Conservation (phyloP, 768 basidiomycete species). For the Hygrophorus pudorinus region DNA sequence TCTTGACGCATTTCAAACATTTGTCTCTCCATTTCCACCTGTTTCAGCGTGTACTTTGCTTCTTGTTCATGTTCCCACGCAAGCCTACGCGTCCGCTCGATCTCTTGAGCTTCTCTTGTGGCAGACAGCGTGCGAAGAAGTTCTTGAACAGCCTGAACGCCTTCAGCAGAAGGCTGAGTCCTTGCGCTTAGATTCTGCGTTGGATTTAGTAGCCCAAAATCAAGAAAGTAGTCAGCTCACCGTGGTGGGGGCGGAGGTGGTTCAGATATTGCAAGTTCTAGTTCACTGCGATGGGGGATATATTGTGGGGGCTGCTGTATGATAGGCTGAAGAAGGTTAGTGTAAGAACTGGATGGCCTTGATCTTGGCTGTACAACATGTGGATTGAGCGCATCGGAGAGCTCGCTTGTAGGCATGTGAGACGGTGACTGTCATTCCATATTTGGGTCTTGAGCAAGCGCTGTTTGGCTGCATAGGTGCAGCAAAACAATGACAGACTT, state of each 20-base stretch:
- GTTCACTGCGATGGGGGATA: conserved; percentile 52
- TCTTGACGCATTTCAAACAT: conserved; percentile 47
- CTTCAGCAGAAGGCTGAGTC: conserved; percentile 23
- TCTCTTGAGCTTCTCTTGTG: conserved; percentile 50
- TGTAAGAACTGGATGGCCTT: conserved; percentile 16
- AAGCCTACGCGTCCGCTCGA: conserved; percentile 45
- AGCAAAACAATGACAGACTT: conserved; percentile 17
- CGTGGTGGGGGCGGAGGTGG: conserved; percentile 27
- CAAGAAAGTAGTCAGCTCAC: conserved; percentile 19
- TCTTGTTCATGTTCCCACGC: conserved; percentile 70
- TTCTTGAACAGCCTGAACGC: conserved; percentile 44
- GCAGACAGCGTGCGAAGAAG: conserved; percentile 48
- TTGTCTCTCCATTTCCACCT: conserved; percentile 50
- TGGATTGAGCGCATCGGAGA: conserved; percentile 73
- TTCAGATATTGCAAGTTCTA: conserved; percentile 50
- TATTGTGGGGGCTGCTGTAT: conserved; percentile 27
- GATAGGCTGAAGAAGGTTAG: conserved; percentile 19
- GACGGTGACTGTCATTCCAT: conserved; percentile 10
- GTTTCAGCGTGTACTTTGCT: conserved; percentile 39
- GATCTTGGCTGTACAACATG: conserved; percentile 37
- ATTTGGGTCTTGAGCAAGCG: not conserved
- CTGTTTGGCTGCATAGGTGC: conserved; percentile 10
- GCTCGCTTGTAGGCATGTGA: conserved; percentile 58
- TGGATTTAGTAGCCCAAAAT: conserved; percentile 6
- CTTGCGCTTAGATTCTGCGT: conserved; percentile 11